Base-by-base conservation (phyloP, 257 asterid species). In the Marsdenia floribunda region DNA sequence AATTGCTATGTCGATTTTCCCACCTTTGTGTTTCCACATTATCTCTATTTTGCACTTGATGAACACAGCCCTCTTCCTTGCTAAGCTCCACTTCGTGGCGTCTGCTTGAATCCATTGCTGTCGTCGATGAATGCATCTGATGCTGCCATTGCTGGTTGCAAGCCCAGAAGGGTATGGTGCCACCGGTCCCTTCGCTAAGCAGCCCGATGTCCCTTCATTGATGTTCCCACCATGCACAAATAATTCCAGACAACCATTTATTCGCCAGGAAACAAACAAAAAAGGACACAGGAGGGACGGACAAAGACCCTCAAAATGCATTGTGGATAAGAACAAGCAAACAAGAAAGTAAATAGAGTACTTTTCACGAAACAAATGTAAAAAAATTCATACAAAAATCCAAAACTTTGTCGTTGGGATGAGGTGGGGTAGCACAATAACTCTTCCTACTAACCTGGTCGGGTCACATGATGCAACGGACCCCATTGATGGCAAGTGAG, bases 111-210 rank as follows among this genome's bases (percentile, higher is more conserved):
- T 77, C 86, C 79, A 69, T 44, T 64, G 76, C 58, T 15, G 78
- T 0, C 42, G 4, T 38, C 52, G 83, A 63, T 59, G 77, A 47
- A 22, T 70, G 84, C 80, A 65, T 74, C 59, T 73, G 12, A 46
- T 83, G 77, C 74, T 86, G 83, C 86, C 79, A 80, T 47, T 82
- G 84, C 68, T 81, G 83, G 58, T 79, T 76, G 29, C 70, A 18
- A 40, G 72, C 72, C 66, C 78, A 54, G 82, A 73, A 68, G 38
- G 75, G 76, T 81, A 42, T 72, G 75, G 42, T 47, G 37, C 70
- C 44, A 66, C 58, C 61, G 83, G 83, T 85, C 63, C 83, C 88
- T 81, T 85, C 82, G 83, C 77, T 78, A 72, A 87, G 76, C 92
- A 89, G 86, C 81, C 82, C 91, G 22, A 81, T 59, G 79, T 81